Evolutionary conservation across 139 green algal genomes (phyloP), one percentile per base, ranked within the genome.

Genomic region (Chlamydomonas sp.): DNA sequence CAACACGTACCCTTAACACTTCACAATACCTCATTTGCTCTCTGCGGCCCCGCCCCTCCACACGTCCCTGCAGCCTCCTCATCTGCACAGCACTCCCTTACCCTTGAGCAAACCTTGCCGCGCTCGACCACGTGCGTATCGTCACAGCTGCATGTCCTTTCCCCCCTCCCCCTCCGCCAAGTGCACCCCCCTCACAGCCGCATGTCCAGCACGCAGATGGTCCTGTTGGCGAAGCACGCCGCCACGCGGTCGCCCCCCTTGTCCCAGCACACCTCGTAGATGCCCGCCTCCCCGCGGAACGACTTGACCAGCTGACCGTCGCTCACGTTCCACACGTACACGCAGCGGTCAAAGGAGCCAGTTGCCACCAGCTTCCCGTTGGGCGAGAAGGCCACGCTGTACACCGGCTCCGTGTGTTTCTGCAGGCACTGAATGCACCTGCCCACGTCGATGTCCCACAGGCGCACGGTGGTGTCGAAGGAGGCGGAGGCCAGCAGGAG

Each of bases 211-310:
- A 98, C 93, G 63, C 82, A 91, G 2, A 98, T 90, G 8, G 87
- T 94, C 49, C 92, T 93, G 93, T 97, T 97, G 69, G 81, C 90
- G 78, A 94, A 97, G 88, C 95, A 96, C 2, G 96, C 96, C 57
- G 95, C 96, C 18, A 98, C 82, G 49, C 88, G 94, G 73, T 90
- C 83, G 8, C 96, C 96, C 20, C 93, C 89, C 74, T 87, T 86
- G 85, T 96, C 97, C 96, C 96, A 98, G 84, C 92, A 96, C 61
- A 98, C 93, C 87, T 98, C 96, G 80, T 98, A 98, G 62, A 98
- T 96, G 71, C 95, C 95, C 5, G 96, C 95, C 10, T 93, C 92
- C 0, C 93, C 96, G 63, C 90, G 83, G 90, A 94, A 96, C 4
- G 88, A 96, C 4, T 79, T 79, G 49, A 98, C 77, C 63, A 97